Conservation (phyloP, 192 early-diverging fungal species). For the Diversispora epigaea region DNA sequence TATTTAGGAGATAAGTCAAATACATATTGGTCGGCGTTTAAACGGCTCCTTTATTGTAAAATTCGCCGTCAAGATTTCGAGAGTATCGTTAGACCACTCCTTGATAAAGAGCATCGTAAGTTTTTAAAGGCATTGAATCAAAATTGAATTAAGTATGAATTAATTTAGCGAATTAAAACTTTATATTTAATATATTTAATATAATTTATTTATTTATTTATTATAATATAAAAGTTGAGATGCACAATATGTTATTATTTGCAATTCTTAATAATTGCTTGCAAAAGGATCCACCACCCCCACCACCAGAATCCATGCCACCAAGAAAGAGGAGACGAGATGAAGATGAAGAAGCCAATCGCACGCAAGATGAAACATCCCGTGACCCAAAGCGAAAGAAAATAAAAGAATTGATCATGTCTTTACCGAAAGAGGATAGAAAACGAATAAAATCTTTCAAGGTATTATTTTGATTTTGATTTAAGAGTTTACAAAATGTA, state of each 20-base stretch:
- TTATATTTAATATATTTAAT: no score
- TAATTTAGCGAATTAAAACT: no score
- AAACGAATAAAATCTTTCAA: slow-evolving; percentile 11
- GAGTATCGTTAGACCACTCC: not conserved
- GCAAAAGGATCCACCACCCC: not conserved
- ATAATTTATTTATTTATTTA: not conserved
- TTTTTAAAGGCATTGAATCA: not conserved
- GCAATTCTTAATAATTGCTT: slow-evolving; percentile 12
- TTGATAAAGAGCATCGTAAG: slow-evolving; percentile 9
- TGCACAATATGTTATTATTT: slow-evolving; percentile 22
- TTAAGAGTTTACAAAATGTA: no score
- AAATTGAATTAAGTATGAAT: not conserved
- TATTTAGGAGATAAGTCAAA: not conserved
- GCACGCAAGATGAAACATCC: not conserved
- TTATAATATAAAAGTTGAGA: slow-evolving; percentile 18
- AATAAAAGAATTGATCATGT: slow-evolving; percentile 15
- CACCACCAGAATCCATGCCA: not conserved
- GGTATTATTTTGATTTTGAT: no score
- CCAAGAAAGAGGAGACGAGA: not conserved
- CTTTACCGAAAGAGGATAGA: slow-evolving; percentile 11
- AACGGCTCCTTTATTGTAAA: slow-evolving; percentile 1
- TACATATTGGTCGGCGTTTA: slow-evolving; percentile 4
- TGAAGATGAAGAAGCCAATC: slow-evolving; percentile 1
- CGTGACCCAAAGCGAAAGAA: slow-evolving; percentile 11
- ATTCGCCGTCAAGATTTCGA: slow-evolving; percentile 15